A percentile compares a stretch with the other conserved stretches of the same genome.
These are phyloP conservation scores for Hanseniaspora guilliermondii DNA, from an alignment of 805 yeast species.

Conservation along the genomic window DNA sequence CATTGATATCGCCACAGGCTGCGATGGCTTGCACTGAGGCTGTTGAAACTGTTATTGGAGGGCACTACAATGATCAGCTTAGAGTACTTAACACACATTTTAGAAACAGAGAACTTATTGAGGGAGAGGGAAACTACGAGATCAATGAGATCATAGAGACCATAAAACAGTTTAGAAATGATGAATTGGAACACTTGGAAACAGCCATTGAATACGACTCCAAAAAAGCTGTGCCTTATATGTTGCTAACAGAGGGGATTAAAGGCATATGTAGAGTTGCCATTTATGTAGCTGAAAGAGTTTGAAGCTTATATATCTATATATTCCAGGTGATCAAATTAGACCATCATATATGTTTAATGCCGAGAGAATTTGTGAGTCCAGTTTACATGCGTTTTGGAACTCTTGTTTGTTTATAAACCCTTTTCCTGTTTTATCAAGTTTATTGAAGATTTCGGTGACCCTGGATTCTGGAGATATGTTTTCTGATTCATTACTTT, in stretches of 20 bases:
- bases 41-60: constrained; percentile 95
- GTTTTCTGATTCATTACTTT: not conserved
- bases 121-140: constrained; percentile 35
- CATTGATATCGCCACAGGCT: constrained; percentile 77
- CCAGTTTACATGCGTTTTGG: constrained; percentile 64
- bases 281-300: constrained; percentile 78
- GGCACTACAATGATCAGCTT: constrained; percentile 84
- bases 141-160: constrained; percentile 43
- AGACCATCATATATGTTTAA: constrained; percentile 70
- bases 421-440: constrained; percentile 60
- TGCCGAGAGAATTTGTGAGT: constrained; percentile 64
- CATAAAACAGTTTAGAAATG: constrained; percentile 74
- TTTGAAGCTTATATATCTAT: constrained; percentile 31
- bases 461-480: constrained; percentile 77
- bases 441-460: constrained; percentile 58
- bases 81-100: constrained; percentile 61
- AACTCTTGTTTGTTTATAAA: constrained; percentile 75
- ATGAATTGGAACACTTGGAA: constrained; percentile 87
- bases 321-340: constrained; percentile 32
- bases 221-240: constrained; percentile 83
- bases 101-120: constrained; percentile 28
- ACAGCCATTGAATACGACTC: constrained; percentile 90
- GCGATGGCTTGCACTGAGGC: constrained; percentile 99
- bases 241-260: constrained; percentile 75
- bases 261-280: constrained; percentile 78